phyloP scores from a whole-genome alignment of 176 grass and related monocot species.

The Carex cristatella region DNA sequence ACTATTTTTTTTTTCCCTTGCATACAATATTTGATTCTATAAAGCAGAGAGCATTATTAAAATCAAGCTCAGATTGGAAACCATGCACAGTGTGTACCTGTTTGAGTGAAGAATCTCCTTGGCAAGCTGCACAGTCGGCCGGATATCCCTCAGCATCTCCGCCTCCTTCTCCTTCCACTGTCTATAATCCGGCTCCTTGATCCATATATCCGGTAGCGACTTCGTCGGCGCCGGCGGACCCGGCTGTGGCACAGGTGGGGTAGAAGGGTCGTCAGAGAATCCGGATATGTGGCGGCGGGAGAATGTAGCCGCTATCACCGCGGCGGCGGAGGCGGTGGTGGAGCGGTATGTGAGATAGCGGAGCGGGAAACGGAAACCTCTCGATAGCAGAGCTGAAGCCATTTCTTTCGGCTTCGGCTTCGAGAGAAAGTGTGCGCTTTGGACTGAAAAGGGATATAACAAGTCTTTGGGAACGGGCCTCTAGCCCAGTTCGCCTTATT shows the following conservation, averaged over 20 bases:
- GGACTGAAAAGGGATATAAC: background rate
- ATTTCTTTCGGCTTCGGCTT: background rate
- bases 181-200: background rate
- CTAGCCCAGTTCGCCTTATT: no score
- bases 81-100: slow-evolving; percentile 30
- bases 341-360: background rate
- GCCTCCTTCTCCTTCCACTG: slow-evolving; percentile 48
- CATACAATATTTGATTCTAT: no score
- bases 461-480: no score
- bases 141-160: slow-evolving; percentile 59
- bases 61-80: background rate
- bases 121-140: slow-evolving; percentile 39
- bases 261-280: background rate
- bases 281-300: slow-evolving; percentile 15
- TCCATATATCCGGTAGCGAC: slow-evolving; percentile 13
- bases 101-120: slow-evolving; percentile 86
- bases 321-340: slow-evolving; percentile 21
- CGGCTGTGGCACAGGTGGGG: background rate
- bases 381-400: slow-evolving; percentile 3
- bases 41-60: background rate
- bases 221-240: slow-evolving; percentile 13
- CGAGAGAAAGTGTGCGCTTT: background rate
- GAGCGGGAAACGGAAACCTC: slow-evolving; percentile 4
- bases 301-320: slow-evolving; percentile 14
- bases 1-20: no score